Percentiles rank a stretch among this genome's conserved stretches.
Evolutionary conservation across 305 asterid species (phyloP).

Genomic region (Fraxinus sp.): DNA sequence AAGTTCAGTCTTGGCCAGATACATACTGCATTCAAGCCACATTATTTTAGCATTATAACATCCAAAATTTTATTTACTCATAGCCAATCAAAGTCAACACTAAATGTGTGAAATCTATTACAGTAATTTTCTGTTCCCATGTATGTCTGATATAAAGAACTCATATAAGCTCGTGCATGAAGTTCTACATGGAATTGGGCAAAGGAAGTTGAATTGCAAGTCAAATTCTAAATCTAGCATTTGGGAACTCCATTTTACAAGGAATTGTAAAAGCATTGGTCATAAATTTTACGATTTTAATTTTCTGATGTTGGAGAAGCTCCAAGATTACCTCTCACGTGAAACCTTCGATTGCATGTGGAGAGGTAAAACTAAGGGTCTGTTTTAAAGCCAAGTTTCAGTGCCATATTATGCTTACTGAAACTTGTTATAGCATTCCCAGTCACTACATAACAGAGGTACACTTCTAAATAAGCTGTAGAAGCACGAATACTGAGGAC

Average conservation of each 20-base stretch:
- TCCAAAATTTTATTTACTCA: too few relatives aligned
- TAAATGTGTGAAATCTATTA: too few relatives aligned
- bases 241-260: not conserved
- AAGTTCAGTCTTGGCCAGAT: not conserved
- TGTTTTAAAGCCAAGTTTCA: not conserved
- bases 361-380: not conserved
- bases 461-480: not conserved
- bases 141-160: too few relatives aligned
- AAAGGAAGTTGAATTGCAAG: too few relatives aligned
- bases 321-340: not conserved
- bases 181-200: too few relatives aligned
- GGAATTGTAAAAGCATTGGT: not conserved
- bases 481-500: not conserved
- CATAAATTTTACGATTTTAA: not conserved
- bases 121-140: too few relatives aligned
- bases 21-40: not conserved
- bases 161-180: too few relatives aligned
- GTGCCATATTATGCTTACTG: not conserved
- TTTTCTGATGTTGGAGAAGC: not conserved
- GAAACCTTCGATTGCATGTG: not conserved
- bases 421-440: not conserved
- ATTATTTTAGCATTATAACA: not conserved
- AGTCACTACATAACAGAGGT: not conserved
- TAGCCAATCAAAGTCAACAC: too few relatives aligned
- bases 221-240: not conserved